Conservation (phyloP, 768 basidiomycete genomes). For the Pholiota molesta region DNA sequence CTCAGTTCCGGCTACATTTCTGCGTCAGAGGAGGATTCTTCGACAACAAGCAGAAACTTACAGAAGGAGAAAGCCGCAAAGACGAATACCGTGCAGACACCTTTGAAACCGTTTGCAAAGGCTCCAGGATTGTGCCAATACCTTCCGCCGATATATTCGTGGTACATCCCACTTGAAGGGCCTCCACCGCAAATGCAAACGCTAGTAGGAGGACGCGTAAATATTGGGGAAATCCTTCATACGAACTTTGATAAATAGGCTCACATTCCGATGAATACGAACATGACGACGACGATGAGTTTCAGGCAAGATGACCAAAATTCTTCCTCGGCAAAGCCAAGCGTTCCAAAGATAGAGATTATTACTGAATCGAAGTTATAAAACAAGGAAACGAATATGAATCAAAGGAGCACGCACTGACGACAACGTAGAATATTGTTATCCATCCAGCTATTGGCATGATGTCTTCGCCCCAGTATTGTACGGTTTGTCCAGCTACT, state of each 20-base stretch:
- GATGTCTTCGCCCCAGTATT: conserved; percentile 44
- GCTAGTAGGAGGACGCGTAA: conserved; percentile 20
- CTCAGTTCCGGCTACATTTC: conserved; percentile 43
- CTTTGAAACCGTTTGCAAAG: conserved; percentile 49
- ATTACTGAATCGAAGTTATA: conserved; percentile 31
- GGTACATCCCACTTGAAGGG: conserved; percentile 36
- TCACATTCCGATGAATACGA: conserved; percentile 48
- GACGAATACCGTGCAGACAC: conserved; percentile 49
- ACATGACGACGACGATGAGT: conserved; percentile 47
- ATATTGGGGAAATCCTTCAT: not conserved
- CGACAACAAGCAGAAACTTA: conserved; percentile 15
- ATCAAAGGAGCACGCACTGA: conserved; percentile 28
- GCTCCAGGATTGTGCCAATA: conserved; percentile 42
- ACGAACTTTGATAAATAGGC: conserved; percentile 12
- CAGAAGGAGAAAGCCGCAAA: conserved; percentile 48
- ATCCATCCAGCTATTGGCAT: conserved; percentile 47
- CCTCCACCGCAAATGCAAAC: conserved; percentile 47
- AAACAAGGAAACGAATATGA: not conserved
- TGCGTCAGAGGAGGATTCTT: not conserved
- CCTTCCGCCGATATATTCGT: conserved; percentile 40
- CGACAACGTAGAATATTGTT: conserved; percentile 45
- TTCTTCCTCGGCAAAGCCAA: conserved; percentile 51
- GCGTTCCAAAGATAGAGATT: conserved; percentile 43
- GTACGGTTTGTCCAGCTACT: conserved; percentile 45
- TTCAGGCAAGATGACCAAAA: conserved; percentile 56